Evolutionary conservation across 78 protist genomes (phyloP).

Genomic region (Planoprotostelium fungivorum): DNA sequence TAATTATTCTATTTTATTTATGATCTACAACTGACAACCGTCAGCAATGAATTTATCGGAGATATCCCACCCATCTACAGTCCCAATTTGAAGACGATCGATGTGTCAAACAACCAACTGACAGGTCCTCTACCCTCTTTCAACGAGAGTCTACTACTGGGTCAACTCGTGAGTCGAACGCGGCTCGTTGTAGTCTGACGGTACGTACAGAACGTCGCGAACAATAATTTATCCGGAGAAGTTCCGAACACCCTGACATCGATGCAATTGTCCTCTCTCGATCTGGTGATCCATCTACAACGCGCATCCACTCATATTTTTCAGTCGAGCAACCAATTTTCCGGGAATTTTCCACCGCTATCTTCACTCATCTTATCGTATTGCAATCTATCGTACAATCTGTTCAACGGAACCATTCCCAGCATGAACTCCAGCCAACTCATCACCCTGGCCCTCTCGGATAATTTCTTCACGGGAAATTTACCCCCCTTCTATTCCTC

Average conservation of each 20-base stretch:
- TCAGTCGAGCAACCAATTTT: neutral
- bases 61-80: too few species aligned
- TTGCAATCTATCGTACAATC: neutral
- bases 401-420: neutral
- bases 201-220: neutral
- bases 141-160: too few species aligned
- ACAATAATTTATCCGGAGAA: neutral
- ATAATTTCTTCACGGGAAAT: neutral
- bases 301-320: neutral
- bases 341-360: neutral
- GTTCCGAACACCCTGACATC: too few species aligned
- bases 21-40: too few species aligned
- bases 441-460: neutral
- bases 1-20: too few species aligned
- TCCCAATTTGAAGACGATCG: neutral
- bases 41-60: too few species aligned
- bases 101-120: neutral
- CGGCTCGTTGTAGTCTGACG: too few species aligned
- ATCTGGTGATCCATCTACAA: too few species aligned
- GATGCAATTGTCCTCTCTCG: too few species aligned
- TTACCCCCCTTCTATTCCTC: neutral
- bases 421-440: neutral
- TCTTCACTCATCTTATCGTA: neutral
- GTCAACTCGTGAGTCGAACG: too few species aligned
- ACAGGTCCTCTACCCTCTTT: neutral